A percentile compares a stretch with the other conserved stretches of the same genome.
phyloP scores from a whole-genome alignment of 2,329 filamentous ascomycete species.

The Aureobasidium sp. region DNA sequence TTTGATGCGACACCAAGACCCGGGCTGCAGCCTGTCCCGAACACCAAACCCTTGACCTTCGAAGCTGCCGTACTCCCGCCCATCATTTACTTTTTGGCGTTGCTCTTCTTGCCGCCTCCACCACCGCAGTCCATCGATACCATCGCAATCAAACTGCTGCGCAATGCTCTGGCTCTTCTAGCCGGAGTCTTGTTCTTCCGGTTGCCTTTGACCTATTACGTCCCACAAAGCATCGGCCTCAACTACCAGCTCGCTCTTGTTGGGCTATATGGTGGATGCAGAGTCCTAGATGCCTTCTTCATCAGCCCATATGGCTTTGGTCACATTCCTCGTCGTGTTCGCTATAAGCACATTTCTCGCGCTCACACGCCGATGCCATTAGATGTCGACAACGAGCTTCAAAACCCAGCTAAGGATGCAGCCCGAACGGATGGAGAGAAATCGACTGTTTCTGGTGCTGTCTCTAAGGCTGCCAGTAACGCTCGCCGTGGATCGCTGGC shows the following conservation, averaged over 20 bases:
- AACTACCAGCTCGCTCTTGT: slow-evolving; percentile 40
- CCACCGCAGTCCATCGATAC: slow-evolving; percentile 31
- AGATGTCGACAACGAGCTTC: not conserved
- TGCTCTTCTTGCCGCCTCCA: slow-evolving; percentile 35
- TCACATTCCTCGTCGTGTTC: slow-evolving; percentile 36
- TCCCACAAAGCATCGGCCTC: slow-evolving; percentile 39
- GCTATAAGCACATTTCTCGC: slow-evolving; percentile 33
- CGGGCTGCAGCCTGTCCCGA: slow-evolving; percentile 36
- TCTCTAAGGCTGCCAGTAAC: not conserved
- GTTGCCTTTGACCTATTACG: slow-evolving; percentile 36
- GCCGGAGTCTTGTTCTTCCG: slow-evolving; percentile 37
- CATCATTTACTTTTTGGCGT: slow-evolving; percentile 36
- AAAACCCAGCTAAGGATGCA: not conserved
- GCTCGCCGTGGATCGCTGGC: slow-evolving; percentile 14
- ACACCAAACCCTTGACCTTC: slow-evolving; percentile 33
- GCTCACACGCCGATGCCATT: slow-evolving; percentile 22
- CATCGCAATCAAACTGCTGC: slow-evolving; percentile 26
- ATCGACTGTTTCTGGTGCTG: not conserved
- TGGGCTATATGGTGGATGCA: slow-evolving; percentile 35
- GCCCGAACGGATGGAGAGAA: not conserved
- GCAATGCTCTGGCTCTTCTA: slow-evolving; percentile 32
- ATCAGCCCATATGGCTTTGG: slow-evolving; percentile 35
- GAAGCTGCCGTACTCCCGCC: slow-evolving; percentile 35
- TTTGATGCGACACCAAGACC: slow-evolving; percentile 25
- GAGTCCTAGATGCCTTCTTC: slow-evolving; percentile 40